Evolutionary conservation across 768 basidiomycete species (phyloP), one percentile per base, ranked within the genome.

Genomic region (Tricholoma hemisulphureum): DNA sequence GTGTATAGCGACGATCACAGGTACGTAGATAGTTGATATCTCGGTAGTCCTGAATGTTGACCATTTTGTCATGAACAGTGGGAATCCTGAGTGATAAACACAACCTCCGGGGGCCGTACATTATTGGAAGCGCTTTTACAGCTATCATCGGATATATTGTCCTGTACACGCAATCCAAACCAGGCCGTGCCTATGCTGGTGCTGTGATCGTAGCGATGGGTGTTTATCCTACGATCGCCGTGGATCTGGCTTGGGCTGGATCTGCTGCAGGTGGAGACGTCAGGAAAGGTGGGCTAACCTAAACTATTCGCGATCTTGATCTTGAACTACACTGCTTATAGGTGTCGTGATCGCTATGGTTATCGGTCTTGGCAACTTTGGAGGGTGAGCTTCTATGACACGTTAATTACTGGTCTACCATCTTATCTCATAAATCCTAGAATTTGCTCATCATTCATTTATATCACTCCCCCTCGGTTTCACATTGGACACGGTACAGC

Each of bases 231-330:
- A 78, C 76, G 6, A 73, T 84, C 52, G 71, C 76, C 1, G 64
- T 83, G 18, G 64, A 66, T 24, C 66, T 86, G 2, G 81, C 83
- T 32, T 87, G 85, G 85, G 79, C 73, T 2, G 75, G 78, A 2
- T 79, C 80, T 7, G 82, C 83, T 53, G 77, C 81, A 0, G 84
- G 84, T 21, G 83, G 85, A 21, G 83, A 83, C 62, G 58, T 80
- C 50, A 80, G 81, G 62, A 75, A 77, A 55, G 85, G 76, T 21
- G 75, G 11, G 53, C 16, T 32, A 14, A 28, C 13, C 32, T 29
- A 1, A 23, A 9, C 18, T 45, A 14, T 18, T 49, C n/a, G 8
- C 6, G 5, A 2, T 8, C 24, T 29, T 31, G 31, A 41, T 14
- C n/a, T 28, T 32, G 3, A 2, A n/a, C n/a, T 29, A n/a, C 26